phyloP scores from a whole-genome alignment of 306 rosid species.

The Corylus americana region DNA sequence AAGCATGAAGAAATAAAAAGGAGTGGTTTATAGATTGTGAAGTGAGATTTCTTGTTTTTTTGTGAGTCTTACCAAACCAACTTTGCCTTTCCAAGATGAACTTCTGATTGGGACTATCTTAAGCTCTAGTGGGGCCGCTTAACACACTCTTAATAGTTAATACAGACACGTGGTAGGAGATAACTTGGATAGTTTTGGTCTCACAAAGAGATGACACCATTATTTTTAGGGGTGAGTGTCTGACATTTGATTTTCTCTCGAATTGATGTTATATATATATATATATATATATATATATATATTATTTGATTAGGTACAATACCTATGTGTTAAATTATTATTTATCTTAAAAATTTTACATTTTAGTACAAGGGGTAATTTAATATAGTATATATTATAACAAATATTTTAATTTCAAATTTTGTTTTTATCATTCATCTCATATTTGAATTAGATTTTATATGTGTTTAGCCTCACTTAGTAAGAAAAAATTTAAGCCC shows the following conservation, averaged over 20 bases:
- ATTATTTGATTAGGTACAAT: not conserved
- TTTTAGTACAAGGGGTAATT: too few relatives aligned
- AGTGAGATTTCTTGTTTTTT: slow-evolving; percentile 12
- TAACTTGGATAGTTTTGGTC: slow-evolving; percentile 37
- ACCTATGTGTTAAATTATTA: too few relatives aligned
- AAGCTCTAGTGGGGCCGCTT: slow-evolving; percentile 26
- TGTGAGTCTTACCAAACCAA: slow-evolving; percentile 10
- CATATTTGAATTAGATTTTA: too few relatives aligned
- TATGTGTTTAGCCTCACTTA: too few relatives aligned
- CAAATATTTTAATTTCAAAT: too few relatives aligned
- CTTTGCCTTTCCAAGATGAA: slow-evolving; percentile 20
- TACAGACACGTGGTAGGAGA: slow-evolving; percentile 34
- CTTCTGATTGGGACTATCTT: slow-evolving; percentile 40
- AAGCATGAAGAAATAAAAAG: too few relatives aligned
- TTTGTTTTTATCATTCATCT: too few relatives aligned
- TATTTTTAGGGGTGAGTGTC: slow-evolving; percentile 34
- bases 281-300: not conserved
- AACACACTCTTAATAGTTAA: slow-evolving; percentile 2
- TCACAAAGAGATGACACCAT: slow-evolving; percentile 44
- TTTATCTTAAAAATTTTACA: too few relatives aligned
- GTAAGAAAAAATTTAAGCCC: too few relatives aligned
- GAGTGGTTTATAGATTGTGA: not conserved
- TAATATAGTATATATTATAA: too few relatives aligned
- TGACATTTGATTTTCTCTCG: slow-evolving; percentile 29
- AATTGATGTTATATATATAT: too few relatives aligned